Evolutionary conservation across 1,139 yeast species (phyloP).

Genomic region (Kodamaea arcana): DNA sequence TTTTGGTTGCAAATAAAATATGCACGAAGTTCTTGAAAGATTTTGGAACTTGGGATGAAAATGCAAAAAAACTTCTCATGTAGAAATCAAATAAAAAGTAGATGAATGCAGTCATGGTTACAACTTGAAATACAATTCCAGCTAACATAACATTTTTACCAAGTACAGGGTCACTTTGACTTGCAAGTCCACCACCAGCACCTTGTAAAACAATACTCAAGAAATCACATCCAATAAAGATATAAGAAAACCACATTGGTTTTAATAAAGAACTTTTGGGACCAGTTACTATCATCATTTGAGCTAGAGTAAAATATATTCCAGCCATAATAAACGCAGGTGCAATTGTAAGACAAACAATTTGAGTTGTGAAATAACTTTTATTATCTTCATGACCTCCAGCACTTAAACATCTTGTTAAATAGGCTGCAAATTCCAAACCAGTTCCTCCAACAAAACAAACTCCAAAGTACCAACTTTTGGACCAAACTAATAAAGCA

Average conservation of each 20-base stretch:
- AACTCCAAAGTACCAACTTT: slow-evolving; percentile 70
- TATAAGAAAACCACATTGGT: slow-evolving; percentile 71
- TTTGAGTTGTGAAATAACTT: slow-evolving; percentile 57
- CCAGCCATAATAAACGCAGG: slow-evolving; percentile 58
- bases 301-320: slow-evolving; percentile 49
- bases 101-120: slow-evolving; percentile 33
- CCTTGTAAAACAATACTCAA: slow-evolving; percentile 72
- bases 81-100: slow-evolving; percentile 25
- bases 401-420: slow-evolving; percentile 51
- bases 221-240: slow-evolving; percentile 64
- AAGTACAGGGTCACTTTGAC: slow-evolving; percentile 28
- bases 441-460: slow-evolving; percentile 58
- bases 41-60: neutral
- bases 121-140: slow-evolving; percentile 37
- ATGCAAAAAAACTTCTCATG: slow-evolving; percentile 19
- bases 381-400: slow-evolving; percentile 37
- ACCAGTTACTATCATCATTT: slow-evolving; percentile 67
- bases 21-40: slow-evolving; percentile 8
- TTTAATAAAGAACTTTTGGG: slow-evolving; percentile 50
- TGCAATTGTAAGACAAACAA: slow-evolving; percentile 67
- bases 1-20: slow-evolving; percentile 22
- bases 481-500: slow-evolving; percentile 29
- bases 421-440: slow-evolving; percentile 67
- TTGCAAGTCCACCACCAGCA: slow-evolving; percentile 76
- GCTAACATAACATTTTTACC: slow-evolving; percentile 49